Evolutionary conservation across 1,284 basidiomycete genomes (phyloP).

Genomic region (Puccinia brachypodii): DNA sequence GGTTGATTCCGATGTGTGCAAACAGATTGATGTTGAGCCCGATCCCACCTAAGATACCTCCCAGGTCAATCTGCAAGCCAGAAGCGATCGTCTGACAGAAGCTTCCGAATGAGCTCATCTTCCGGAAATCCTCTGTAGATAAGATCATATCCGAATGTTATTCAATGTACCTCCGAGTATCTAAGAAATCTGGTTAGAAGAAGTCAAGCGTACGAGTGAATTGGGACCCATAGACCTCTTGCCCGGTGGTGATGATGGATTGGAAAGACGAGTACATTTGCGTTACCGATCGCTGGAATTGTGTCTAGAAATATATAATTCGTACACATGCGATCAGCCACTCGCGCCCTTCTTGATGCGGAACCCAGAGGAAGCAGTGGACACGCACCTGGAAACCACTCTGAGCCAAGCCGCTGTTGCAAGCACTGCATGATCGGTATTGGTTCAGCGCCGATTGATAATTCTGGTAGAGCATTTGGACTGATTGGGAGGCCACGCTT

Average conservation of each 20-base stretch:
- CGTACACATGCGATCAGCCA: not conserved
- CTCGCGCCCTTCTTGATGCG: not conserved
- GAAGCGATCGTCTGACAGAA: not conserved
- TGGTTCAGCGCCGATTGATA: not conserved
- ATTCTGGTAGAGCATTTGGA: not conserved
- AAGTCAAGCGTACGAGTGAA: not conserved
- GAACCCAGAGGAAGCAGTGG: not conserved
- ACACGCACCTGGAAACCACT: not conserved
- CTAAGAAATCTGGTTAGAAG: too few relatives aligned
- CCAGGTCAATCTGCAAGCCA: not conserved
- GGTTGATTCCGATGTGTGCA: not conserved
- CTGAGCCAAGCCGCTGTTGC: not conserved
- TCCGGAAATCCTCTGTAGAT: not conserved
- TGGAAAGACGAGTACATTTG: slow-evolving; percentile 1
- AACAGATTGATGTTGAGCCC: not conserved
- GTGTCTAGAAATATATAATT: not conserved
- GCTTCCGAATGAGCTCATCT: not conserved
- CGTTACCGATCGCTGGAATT: not conserved
- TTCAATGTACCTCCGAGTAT: too few relatives aligned
- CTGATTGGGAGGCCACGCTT: not conserved
- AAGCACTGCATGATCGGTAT: not conserved
- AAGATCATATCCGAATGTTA: too few relatives aligned
- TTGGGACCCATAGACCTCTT: not conserved
- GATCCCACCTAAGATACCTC: not conserved
- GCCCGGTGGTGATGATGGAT: not conserved